phyloP scores from a whole-genome alignment of 106 monocot genomes.

The Triglochin maritima region DNA sequence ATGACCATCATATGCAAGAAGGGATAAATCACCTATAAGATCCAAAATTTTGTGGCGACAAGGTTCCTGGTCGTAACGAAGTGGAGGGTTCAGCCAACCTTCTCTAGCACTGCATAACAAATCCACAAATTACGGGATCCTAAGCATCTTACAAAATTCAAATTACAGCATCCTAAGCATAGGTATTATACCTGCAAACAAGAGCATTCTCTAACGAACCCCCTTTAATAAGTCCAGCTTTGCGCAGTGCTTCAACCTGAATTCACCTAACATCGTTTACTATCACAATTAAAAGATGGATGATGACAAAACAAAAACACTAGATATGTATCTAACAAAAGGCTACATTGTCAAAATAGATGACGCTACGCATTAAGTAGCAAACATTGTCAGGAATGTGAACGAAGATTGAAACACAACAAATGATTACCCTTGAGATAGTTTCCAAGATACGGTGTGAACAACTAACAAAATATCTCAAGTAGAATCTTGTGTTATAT shows the following conservation, averaged over 20 bases:
- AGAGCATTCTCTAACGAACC: constrained; percentile 78
- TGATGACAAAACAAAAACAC: too few species aligned
- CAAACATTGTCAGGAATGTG: too few species aligned
- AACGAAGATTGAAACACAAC: too few species aligned
- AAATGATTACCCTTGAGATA: too few species aligned
- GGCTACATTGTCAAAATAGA: too few species aligned
- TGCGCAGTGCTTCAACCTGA: constrained; percentile 52
- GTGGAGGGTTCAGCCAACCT: constrained; percentile 90
- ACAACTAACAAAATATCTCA: too few species aligned
- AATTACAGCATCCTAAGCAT: background rate
- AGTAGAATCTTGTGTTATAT: too few species aligned
- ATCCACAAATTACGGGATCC: too few species aligned
- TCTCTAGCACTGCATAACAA: constrained; percentile 28
- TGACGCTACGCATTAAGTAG: too few species aligned
- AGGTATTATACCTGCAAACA: constrained; percentile 63
- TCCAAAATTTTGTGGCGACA: constrained; percentile 91
- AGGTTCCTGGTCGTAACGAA: constrained; percentile 73
- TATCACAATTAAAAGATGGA: too few species aligned
- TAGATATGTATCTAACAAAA: too few species aligned
- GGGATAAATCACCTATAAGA: constrained; percentile 90
- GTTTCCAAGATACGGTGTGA: too few species aligned
- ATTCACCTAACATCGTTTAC: background rate
- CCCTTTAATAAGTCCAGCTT: constrained; percentile 71
- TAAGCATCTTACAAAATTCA: background rate
- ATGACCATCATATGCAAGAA: constrained; percentile 69